A percentile compares a stretch with the other conserved stretches of the same genome.
These are phyloP conservation scores for Aquilaria sinensis DNA, from an alignment of 345 rosid genomes.

Conservation along the genomic window DNA sequence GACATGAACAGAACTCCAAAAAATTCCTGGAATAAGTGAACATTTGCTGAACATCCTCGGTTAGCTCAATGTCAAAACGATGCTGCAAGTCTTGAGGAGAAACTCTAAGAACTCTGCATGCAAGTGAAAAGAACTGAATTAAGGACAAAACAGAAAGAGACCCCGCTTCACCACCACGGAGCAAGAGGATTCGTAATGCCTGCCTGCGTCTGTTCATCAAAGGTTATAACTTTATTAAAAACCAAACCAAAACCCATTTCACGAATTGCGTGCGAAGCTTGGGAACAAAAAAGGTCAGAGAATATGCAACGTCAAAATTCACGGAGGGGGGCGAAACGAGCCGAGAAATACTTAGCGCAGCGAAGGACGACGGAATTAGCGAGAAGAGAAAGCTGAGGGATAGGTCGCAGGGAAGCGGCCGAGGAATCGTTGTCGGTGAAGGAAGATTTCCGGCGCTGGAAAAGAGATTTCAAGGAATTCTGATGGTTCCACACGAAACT, in stretches of 20 bases:
- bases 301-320: no score
- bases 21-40: constrained; percentile 65
- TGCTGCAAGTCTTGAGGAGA: constrained; percentile 67
- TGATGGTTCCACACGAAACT: constrained; percentile 54
- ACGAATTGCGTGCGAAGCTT: no score
- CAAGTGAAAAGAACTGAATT: no score
- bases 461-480: constrained; percentile 55
- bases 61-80: constrained; percentile 65
- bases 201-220: background rate
- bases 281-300: no score
- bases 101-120: constrained; percentile 61
- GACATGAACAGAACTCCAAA: constrained; percentile 75
- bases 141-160: background rate
- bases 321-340: background rate
- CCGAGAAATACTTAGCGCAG: constrained; percentile 54
- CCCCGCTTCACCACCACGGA: no score
- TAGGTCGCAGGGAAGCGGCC: constrained; percentile 42
- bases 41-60: constrained; percentile 66
- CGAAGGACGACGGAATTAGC: constrained; percentile 90
- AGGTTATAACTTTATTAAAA: background rate
- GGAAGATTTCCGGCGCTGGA: constrained; percentile 47
- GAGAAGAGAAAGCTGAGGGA: constrained; percentile 77
- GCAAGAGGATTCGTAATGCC: no score
- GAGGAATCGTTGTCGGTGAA: constrained; percentile 22
- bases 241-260: background rate